These are phyloP conservation scores for Penicillium hesseltinei DNA, from an alignment of 2,329 filamentous ascomycete species.

Conservation along the genomic window DNA sequence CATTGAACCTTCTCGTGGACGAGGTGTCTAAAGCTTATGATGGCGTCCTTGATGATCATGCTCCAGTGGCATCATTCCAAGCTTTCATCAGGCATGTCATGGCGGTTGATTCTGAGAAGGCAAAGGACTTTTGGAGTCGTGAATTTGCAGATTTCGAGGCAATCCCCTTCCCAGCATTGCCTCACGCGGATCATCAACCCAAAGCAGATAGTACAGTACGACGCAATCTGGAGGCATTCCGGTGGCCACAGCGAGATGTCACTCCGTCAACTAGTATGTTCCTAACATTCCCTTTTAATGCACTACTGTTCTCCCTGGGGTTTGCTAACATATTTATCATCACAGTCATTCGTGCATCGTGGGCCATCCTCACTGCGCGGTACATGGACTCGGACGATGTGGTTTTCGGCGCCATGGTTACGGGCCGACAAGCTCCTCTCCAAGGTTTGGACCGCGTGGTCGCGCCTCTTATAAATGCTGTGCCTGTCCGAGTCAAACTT, in stretches of 20 bases:
- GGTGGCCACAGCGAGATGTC: not conserved
- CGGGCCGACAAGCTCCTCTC: not conserved
- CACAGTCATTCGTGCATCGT: not conserved
- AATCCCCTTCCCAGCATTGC: not conserved
- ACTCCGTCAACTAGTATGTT: not conserved
- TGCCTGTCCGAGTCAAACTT: not conserved
- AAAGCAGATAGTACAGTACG: not conserved
- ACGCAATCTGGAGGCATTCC: not conserved
- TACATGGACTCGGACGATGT: constrained; percentile 1
- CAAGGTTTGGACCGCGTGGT: not conserved
- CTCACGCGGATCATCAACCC: not conserved
- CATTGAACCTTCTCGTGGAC: not conserved
- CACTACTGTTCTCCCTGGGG: not conserved
- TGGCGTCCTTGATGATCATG: not conserved
- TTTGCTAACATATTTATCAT: not conserved
- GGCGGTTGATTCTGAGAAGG: not conserved
- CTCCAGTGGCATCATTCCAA: not conserved
- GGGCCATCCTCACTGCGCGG: not conserved
- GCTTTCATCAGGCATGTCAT: not conserved
- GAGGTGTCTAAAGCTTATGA: not conserved
- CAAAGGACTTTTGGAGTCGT: not conserved
- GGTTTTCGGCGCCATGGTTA: not conserved
- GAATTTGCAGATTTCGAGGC: not conserved
- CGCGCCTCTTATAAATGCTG: not conserved
- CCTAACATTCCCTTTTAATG: too few species aligned